A percentile compares a stretch with the other conserved stretches of the same genome.
These are phyloP conservation scores for Dentipellis sp. DNA, from an alignment of 768 basidiomycete species.

Conservation along the genomic window DNA sequence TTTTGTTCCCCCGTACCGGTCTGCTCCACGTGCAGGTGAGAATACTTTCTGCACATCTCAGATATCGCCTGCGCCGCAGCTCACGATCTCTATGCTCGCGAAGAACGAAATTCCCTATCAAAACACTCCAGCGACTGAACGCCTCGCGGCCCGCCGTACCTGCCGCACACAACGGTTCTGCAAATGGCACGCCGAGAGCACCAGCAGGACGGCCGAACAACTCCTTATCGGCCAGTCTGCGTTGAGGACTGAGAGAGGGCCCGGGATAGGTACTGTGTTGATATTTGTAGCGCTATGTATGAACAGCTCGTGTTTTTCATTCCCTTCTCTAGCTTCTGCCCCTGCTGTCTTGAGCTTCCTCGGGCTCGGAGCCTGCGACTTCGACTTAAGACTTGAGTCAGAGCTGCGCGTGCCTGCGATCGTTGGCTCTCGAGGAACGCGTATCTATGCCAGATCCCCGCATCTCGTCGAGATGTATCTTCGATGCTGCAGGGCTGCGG, in stretches of 20 bases:
- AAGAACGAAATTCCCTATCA: constrained; percentile 93
- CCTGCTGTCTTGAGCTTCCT: no score
- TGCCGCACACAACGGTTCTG: constrained; percentile 2
- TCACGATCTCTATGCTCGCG: constrained; percentile 1
- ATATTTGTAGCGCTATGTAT: neutral
- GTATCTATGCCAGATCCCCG: no score
- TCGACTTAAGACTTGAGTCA: no score
- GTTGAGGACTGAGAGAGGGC: neutral
- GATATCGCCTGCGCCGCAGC: constrained; percentile 2
- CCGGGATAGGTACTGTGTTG: neutral
- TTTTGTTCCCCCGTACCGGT: constrained; percentile 92
- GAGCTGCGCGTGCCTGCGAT: no score
- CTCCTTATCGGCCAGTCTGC: constrained; percentile 12
- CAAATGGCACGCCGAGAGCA: constrained; percentile 9
- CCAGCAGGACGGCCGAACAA: constrained; percentile 6
- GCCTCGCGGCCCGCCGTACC: constrained; percentile 29
- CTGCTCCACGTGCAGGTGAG: constrained; percentile 88
- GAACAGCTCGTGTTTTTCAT: no score
- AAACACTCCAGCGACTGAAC: constrained; percentile 78
- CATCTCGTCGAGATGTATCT: no score
- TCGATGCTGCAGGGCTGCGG: no score
- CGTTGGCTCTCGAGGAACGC: no score
- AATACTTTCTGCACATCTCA: constrained; percentile 6
- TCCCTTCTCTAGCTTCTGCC: no score
- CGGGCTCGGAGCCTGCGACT: no score